Base-by-base conservation (phyloP, 2,329 filamentous ascomycete genomes). In the Exophiala spinifera region DNA sequence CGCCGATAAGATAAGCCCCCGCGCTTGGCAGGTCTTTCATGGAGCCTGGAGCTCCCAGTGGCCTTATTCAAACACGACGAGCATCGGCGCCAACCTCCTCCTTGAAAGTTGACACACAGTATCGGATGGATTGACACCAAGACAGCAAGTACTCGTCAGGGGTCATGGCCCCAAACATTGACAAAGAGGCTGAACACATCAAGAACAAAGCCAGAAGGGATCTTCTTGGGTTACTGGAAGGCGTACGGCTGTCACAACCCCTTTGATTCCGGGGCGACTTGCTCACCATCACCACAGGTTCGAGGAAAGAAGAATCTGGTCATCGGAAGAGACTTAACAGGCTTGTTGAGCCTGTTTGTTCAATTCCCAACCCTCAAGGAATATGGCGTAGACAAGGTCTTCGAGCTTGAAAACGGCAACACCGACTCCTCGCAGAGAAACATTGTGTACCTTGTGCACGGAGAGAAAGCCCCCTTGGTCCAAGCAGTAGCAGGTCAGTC, bases 251-350 rank as follows among this genome's bases (percentile, higher is more conserved):
- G 34, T 15, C 34, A 44, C 20, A 20, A 21, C 15, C n/a, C 13
- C 14, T 20, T 15, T 36, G n/a, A 6, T 23, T 59, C 60, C 63
- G 56, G 20, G 7, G 7, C n/a, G n/a, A 20, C 19, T 14, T 40
- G 57, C 72, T 74, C 56, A 75, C 59, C 40, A 55, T 55, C 15
- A 57, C 49, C 59, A 42, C 68, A 99, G 94, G 90, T 97, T 62
- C 89, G 92, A 69, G 95, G 95, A 64, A 99, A 97, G 83, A 99
- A 99, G 80, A 97, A 96, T 68, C 79, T 99, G 58, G 88, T 99
- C 49, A 87, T 99, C 68, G 92, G 97, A 71, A 89, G 88, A 72
- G 86, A 86, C 65, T 80, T 99, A 64, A 91, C 92, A 63, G 94
- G 92, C 20, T 89, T 91, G 25, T 82, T 99, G 63, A 90, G 91